These are phyloP conservation scores for Rhodamnia rubescens DNA, from an alignment of 345 rosid genomes.

Conservation along the genomic window DNA sequence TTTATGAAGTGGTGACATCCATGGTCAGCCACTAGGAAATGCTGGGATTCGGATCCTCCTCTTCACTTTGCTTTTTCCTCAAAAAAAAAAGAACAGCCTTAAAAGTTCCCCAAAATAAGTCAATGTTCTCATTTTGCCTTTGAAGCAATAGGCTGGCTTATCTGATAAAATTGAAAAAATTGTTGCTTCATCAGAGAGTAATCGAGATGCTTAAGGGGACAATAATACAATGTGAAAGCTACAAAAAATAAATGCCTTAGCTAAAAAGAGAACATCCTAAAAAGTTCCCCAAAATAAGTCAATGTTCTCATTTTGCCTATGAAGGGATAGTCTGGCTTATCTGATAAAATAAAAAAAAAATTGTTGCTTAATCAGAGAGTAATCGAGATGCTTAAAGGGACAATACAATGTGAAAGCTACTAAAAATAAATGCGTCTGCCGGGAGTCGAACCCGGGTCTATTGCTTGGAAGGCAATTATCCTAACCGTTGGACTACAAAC, in stretches of 20 bases:
- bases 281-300: neutral
- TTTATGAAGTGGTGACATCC: neutral
- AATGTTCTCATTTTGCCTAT: neutral
- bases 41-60: neutral
- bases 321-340: neutral
- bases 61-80: neutral
- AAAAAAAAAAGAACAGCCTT: no score
- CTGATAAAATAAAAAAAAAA: neutral
- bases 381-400: neutral
- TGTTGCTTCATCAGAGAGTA: neutral
- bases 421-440: conserved; percentile 44
- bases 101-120: neutral
- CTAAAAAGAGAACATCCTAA: no score
- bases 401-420: neutral
- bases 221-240: neutral
- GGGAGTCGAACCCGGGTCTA: conserved; percentile 95
- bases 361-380: neutral
- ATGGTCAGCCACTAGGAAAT: neutral
- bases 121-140: neutral
- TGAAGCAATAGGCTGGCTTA: neutral
- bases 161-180: neutral
- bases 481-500: conserved; percentile 95
- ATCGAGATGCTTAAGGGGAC: neutral
- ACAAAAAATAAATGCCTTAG: conserved; percentile 15
- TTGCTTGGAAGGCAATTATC: conserved; percentile 95